A percentile compares a stretch with the other conserved stretches of the same genome.
Conservation (phyloP, 768 basidiomycete genomes). For the Mrakia blollopis region DNA sequence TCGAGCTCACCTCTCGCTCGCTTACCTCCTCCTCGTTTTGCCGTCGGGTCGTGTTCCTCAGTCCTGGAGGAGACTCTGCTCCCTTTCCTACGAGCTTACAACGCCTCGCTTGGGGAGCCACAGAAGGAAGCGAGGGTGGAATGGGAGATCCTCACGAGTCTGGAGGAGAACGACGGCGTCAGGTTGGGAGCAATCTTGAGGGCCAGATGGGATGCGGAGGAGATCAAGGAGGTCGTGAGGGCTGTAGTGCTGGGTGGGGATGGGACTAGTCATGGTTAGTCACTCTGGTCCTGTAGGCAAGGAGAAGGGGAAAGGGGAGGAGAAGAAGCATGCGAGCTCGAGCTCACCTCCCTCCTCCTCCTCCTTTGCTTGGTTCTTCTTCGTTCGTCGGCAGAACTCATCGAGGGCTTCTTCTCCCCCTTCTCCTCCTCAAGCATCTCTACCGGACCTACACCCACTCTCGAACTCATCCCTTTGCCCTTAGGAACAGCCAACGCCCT, state of each 20-base stretch:
- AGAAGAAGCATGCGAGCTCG: not conserved
- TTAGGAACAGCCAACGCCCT: slow-evolving; percentile 92
- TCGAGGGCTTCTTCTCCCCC: slow-evolving; percentile 55
- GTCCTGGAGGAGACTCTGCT: not conserved
- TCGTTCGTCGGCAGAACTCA: slow-evolving; percentile 53
- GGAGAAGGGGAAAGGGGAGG: not conserved
- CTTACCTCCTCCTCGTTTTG: not conserved
- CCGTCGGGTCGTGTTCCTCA: not conserved
- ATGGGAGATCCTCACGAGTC: slow-evolving; percentile 10
- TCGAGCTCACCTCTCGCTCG: not conserved
- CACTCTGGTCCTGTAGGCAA: not conserved
- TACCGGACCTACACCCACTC: slow-evolving; percentile 38
- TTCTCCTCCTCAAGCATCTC: not conserved
- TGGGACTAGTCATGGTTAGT: slow-evolving; percentile 65
- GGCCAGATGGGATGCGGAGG: not conserved
- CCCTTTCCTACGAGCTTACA: not conserved
- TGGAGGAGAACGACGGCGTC: slow-evolving; percentile 14
- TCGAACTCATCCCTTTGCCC: slow-evolving; percentile 57
- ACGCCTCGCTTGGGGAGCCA: no score
- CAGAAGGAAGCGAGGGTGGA: no score
- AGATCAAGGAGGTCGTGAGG: slow-evolving; percentile 23
- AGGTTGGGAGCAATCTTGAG: slow-evolving; percentile 13
- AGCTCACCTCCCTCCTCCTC: no score
- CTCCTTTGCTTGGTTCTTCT: not conserved
- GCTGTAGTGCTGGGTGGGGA: slow-evolving; percentile 61